These are phyloP conservation scores for Picea engelmannii DNA, from an alignment of 83 land plant species.

Conservation along the genomic window DNA sequence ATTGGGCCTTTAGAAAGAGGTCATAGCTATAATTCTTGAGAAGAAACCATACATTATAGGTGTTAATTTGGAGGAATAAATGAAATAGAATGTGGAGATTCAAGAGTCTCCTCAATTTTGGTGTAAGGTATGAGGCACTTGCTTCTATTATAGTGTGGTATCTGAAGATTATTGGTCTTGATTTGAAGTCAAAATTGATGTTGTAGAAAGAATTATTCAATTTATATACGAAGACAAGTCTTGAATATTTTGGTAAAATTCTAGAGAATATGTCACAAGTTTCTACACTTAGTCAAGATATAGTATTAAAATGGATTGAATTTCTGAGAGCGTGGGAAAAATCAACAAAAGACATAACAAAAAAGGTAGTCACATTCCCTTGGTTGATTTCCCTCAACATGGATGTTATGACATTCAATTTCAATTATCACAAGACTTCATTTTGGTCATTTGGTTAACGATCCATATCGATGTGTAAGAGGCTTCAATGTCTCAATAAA, in stretches of 20 bases:
- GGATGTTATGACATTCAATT: slow-evolving; percentile 35
- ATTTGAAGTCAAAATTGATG: slow-evolving; percentile 30
- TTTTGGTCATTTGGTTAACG: no score
- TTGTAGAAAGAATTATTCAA: slow-evolving; percentile 32
- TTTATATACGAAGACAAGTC: slow-evolving; percentile 28
- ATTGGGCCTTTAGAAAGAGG: slow-evolving; percentile 36
- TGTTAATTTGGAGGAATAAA: slow-evolving; percentile 33
- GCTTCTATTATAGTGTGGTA: slow-evolving; percentile 45
- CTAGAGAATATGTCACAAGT: slow-evolving; percentile 60
- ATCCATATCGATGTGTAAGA: no score
- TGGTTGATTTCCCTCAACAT: slow-evolving; percentile 29
- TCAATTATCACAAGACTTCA: no score
- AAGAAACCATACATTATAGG: slow-evolving; percentile 51
- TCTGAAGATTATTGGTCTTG: slow-evolving; percentile 37
- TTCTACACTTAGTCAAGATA: slow-evolving; percentile 23
- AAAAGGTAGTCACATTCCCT: slow-evolving; percentile 46
- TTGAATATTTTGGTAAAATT: slow-evolving; percentile 31
- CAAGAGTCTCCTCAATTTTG: slow-evolving; percentile 32
- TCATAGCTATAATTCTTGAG: slow-evolving; percentile 45
- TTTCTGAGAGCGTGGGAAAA: slow-evolving; percentile 27
- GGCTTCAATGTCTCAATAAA: no score
- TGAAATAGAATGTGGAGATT: slow-evolving; percentile 44
- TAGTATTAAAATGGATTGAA: slow-evolving; percentile 36
- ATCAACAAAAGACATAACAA: slow-evolving; percentile 28
- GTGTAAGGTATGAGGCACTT: slow-evolving; percentile 34